These are phyloP conservation scores for Xylaria cubensis DNA, from an alignment of 495 filamentous ascomycete species.

Conservation along the genomic window DNA sequence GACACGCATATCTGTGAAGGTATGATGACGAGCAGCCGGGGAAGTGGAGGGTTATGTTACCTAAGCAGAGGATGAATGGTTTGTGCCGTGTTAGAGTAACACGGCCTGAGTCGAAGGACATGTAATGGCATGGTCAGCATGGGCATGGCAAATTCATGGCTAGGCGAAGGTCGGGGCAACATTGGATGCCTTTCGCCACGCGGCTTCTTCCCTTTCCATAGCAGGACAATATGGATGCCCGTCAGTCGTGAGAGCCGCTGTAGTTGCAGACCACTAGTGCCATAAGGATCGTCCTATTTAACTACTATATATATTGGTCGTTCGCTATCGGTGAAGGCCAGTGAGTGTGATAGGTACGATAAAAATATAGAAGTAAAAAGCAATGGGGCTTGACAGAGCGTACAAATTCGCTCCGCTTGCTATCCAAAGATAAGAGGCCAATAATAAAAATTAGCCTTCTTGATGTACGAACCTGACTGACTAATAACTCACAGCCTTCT, in stretches of 20 bases:
- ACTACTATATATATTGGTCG: neutral
- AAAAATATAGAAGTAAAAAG: neutral
- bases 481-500: neutral
- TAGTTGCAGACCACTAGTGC: neutral
- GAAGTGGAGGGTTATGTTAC: constrained; percentile 25
- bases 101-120: constrained; percentile 1
- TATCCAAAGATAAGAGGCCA: neutral
- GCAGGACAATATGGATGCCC: constrained; percentile 18
- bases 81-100: neutral
- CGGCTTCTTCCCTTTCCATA: constrained; percentile 18
- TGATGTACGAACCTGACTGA: neutral
- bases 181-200: constrained; percentile 4
- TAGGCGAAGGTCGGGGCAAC: neutral
- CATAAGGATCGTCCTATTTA: too few species aligned
- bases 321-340: neutral
- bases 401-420: neutral
- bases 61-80: neutral
- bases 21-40: constrained; percentile 25
- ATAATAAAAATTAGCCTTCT: neutral
- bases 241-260: constrained; percentile 1
- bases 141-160: neutral
- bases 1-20: constrained; percentile 14
- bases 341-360: too few species aligned
- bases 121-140: constrained; percentile 3
- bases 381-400: neutral